Conservation (phyloP, 441 rosid genomes). For the Adansonia gregorii region DNA sequence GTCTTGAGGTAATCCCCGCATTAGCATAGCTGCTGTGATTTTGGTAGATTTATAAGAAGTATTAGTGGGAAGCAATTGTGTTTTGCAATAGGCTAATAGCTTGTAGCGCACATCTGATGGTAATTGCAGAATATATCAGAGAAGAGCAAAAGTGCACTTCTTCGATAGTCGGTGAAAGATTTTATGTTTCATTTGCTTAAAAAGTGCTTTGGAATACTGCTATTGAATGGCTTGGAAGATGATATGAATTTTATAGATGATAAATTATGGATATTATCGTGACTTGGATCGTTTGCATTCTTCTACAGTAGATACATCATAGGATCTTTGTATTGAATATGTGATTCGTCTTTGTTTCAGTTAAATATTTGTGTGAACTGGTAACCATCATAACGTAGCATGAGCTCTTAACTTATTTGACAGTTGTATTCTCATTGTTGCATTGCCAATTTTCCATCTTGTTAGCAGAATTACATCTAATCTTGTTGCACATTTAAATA, state of each 20-base stretch:
- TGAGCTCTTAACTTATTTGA: neutral
- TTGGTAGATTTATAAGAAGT: slow-evolving; percentile 2
- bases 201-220: neutral
- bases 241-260: neutral
- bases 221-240: neutral
- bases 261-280: neutral
- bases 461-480: neutral
- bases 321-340: neutral
- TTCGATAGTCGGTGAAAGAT: neutral
- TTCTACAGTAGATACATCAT: neutral
- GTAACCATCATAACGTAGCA: neutral
- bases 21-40: neutral
- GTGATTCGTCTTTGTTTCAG: neutral
- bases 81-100: neutral
- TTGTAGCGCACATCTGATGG: too few species aligned
- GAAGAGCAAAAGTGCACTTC: neutral
- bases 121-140: neutral
- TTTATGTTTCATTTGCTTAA: slow-evolving; percentile 1
- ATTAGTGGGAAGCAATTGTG: neutral
- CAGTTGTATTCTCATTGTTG: neutral
- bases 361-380: neutral
- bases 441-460: neutral
- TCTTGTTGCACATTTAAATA: neutral
- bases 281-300: neutral
- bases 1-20: neutral